Evolutionary conservation across 148 eudicot species (phyloP), one percentile per base, ranked within the genome.

Genomic region (Polygonum aviculare): DNA sequence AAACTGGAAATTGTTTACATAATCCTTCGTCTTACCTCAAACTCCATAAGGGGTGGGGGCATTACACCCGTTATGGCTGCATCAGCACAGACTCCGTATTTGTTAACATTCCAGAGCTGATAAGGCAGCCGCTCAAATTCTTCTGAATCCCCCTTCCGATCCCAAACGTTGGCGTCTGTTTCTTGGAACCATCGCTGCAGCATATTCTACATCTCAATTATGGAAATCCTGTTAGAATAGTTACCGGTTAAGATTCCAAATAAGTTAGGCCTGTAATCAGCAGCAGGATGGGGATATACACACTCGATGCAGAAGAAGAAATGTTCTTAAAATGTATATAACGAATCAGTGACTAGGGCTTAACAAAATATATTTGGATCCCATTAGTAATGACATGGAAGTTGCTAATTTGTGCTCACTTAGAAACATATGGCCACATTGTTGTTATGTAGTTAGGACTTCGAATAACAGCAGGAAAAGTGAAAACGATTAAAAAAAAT

Each of bases 21-120:
- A 21, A 44, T n/a, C 16, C 35, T 1, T 6, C 45, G n/a, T 41
- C 75, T 55, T 81, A 92, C 98, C 97, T 90, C 96, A 75, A 90
- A 73, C 84, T 94, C 97, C 90, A 95, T 73, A 26, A 95, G 74
- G 44, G 98, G 98, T 60, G 98, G 98, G 7, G 97, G 97, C 97
- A 95, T 95, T 31, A 95, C 52, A 60, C 98, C 96, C 55, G 97
- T 90, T 75, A 95, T 88, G 72, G 98, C 97, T 49, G 93, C 98
- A 89, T 92, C 98, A 83, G 89, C 89, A 84, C 90, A 89, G 75
- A 90, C 63, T 52, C 97, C 98, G 45, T 95, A 89, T 76, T 92
- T 92, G 86, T 84, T 90, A 50, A 95, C 93, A 80, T 88, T 90
- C 98, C 98, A 95, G 18, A 92, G 82, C 80, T 95, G 98, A 81